Conservation (phyloP, 306 rosid genomes). For the Bauhinia variegata region DNA sequence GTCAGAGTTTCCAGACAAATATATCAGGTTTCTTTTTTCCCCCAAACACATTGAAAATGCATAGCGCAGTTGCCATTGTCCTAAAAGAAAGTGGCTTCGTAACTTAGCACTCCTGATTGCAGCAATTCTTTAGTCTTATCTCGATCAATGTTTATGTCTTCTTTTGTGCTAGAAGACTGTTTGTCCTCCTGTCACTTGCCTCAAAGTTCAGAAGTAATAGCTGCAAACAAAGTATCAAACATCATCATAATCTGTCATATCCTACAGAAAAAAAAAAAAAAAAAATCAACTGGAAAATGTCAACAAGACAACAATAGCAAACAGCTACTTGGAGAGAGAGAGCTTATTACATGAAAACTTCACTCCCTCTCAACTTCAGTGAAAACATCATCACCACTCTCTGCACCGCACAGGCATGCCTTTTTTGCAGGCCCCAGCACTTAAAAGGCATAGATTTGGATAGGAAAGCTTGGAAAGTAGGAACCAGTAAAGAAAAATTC, state of each 20-base stretch:
- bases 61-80: neutral
- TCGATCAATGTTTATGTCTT: slow-evolving; percentile 66
- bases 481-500: too few species aligned
- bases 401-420: slow-evolving; percentile 84
- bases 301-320: neutral
- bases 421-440: slow-evolving; percentile 79
- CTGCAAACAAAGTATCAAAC: slow-evolving; percentile 62
- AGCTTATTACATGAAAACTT: slow-evolving; percentile 81
- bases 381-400: slow-evolving; percentile 71
- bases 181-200: slow-evolving; percentile 15
- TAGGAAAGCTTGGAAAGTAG: too few species aligned
- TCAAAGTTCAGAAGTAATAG: slow-evolving; percentile 35
- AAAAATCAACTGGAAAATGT: slow-evolving; percentile 2
- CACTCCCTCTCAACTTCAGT: slow-evolving; percentile 88
- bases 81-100: slow-evolving; percentile 12
- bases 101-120: slow-evolving; percentile 81
- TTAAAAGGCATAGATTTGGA: neutral
- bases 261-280: slow-evolving; percentile 41
- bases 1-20: slow-evolving; percentile 27
- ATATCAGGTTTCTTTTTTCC: slow-evolving; percentile 1
- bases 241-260: slow-evolving; percentile 67
- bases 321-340: neutral
- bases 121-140: slow-evolving; percentile 71
- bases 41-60: neutral
- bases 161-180: slow-evolving; percentile 50